These are phyloP conservation scores for Metarhizium humberi DNA, from an alignment of 2,329 filamentous ascomycete genomes.

Conservation along the genomic window DNA sequence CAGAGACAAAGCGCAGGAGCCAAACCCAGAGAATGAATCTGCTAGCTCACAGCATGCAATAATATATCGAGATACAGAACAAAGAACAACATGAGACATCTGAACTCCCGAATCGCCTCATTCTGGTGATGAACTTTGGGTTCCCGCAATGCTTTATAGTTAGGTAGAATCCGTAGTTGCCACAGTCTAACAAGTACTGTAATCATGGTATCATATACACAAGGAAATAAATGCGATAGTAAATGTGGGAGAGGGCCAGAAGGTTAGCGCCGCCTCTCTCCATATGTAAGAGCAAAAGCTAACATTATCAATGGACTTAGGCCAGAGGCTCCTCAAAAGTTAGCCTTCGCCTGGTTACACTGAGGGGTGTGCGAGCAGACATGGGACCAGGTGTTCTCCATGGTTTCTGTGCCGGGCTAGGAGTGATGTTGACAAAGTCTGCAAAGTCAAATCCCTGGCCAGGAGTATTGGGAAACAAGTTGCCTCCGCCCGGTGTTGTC, in stretches of 20 bases:
- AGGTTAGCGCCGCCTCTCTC: background rate
- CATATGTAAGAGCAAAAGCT: too few species aligned
- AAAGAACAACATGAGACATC: background rate
- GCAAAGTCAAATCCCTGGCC: constrained; percentile 83
- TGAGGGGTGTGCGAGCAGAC: constrained; percentile 46
- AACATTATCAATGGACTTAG: constrained; percentile 8
- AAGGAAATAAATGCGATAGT: constrained; percentile 12
- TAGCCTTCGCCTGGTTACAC: constrained; percentile 62
- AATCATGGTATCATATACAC: constrained; percentile 28
- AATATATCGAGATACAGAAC: background rate
- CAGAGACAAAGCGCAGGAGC: background rate
- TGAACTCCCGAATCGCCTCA: background rate
- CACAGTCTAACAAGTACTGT: constrained; percentile 15
- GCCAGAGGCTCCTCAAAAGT: constrained; percentile 65
- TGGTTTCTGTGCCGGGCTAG: constrained; percentile 80
- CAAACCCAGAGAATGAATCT: background rate
- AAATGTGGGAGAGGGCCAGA: background rate
- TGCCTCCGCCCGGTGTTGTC: constrained; percentile 70
- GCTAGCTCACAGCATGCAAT: background rate
- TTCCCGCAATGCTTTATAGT: background rate
- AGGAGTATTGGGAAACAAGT: constrained; percentile 66
- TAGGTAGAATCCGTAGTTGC: background rate
- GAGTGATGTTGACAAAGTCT: constrained; percentile 96
- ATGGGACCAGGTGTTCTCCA: constrained; percentile 72
- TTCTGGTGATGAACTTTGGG: background rate